Conservation (phyloP, 257 asterid species). For the Linaria vulgaris region DNA sequence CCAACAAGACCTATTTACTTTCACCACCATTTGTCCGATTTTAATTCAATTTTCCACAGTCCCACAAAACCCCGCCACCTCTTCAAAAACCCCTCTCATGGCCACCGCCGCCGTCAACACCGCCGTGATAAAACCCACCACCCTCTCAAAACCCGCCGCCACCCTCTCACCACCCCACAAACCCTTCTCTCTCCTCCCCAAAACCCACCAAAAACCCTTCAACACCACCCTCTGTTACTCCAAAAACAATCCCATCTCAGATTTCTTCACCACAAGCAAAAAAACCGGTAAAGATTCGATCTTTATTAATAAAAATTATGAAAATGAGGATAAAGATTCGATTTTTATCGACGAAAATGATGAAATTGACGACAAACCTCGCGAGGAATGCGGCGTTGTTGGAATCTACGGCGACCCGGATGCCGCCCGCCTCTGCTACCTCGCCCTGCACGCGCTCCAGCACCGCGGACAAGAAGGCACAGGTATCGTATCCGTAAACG, state of each 20-base stretch:
- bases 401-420: constrained; percentile 91
- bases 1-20: too few species aligned
- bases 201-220: constrained; percentile 33
- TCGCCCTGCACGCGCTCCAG: constrained; percentile 88
- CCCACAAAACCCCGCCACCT: neutral
- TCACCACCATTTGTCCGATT: too few species aligned
- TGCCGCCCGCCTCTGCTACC: constrained; percentile 79
- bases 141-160: constrained; percentile 10
- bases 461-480: constrained; percentile 99
- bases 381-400: constrained; percentile 95
- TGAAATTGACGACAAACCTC: constrained; percentile 57
- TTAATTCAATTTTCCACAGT: too few species aligned
- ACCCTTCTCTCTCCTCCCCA: constrained; percentile 8
- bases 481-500: constrained; percentile 75
- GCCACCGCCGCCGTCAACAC: constrained; percentile 26
- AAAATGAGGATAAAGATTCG: constrained; percentile 6
- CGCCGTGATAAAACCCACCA: constrained; percentile 2
- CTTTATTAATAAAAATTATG: too few species aligned
- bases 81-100: neutral
- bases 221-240: constrained; percentile 32
- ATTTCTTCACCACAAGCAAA: constrained; percentile 30
- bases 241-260: constrained; percentile 53
- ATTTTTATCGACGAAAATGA: neutral
- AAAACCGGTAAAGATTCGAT: constrained; percentile 6
- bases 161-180: constrained; percentile 18